Evolutionary conservation across 1,284 basidiomycete genomes (phyloP), one percentile per base, ranked within the genome.

Genomic region (Heliocybe sulcata): DNA sequence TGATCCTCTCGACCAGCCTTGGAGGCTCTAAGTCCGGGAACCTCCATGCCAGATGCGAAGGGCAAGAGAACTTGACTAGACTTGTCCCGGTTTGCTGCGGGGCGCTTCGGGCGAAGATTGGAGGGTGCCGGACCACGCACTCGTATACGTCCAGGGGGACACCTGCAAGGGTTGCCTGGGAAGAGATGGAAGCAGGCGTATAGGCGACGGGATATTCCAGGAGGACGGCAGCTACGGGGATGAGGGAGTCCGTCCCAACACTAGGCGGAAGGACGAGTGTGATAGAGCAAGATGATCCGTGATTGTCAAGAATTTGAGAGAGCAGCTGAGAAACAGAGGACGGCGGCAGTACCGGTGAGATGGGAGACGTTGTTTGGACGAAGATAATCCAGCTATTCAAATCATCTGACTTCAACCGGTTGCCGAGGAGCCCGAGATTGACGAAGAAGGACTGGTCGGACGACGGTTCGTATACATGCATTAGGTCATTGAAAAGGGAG

Each of bases 151-250:
- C 74, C 45, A 83, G 67, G 1, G 69, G 61, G 1, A 75, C 70
- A 23, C 71, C 65, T 38, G 64, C 63, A 22, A 83, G 68, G 61
- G 77, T 79, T 6, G 65, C 58, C 16, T 42, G 38, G 1, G 64
- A 69, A 1, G 64, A 49, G 16, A 65, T 64, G 6, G 59, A 55
- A n/a, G 81, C 25, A 12, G n/a, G 80, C 23, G 75, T 64, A 56
- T 83, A 83, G 16, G 78, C 80, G 6, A 82, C 71, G 9, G 78
- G 77, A 56, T 83, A 85, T 59, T 82, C 82, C 35, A 84, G 72
- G 22, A 83, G 63, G 27, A 80, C 58, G 2, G 75, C 82, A 9
- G 81, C 78, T 1, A 85, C 67, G 31, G 80, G 75, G 38, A 83
- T 64, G 8, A 42, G 38, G n/a, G 38, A 16, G 3, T 42, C 38